phyloP scores from a whole-genome alignment of 2,329 filamentous ascomycete genomes.

The Neonectria magnoliae region DNA sequence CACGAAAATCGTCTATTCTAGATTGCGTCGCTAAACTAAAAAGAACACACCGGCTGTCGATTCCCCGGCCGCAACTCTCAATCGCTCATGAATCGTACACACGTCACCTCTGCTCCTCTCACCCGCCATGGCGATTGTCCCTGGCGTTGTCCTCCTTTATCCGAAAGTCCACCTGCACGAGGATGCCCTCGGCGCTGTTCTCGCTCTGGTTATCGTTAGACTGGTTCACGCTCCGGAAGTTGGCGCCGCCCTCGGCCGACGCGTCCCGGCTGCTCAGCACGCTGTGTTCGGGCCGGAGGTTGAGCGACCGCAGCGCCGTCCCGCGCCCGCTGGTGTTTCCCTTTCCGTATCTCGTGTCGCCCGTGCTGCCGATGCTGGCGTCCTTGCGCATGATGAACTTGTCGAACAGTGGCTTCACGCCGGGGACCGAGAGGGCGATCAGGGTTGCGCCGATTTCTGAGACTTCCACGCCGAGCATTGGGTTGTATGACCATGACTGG shows the following conservation, averaged over 20 bases:
- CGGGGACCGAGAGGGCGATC: constrained; percentile 61
- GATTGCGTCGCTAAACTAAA: neutral
- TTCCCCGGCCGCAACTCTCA: neutral
- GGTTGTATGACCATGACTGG: constrained; percentile 61
- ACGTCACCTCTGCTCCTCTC: neutral
- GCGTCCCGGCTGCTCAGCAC: constrained; percentile 42
- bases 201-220: constrained; percentile 38
- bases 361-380: constrained; percentile 29
- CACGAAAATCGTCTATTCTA: neutral
- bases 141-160: constrained; percentile 41
- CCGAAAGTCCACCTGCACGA: constrained; percentile 51
- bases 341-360: constrained; percentile 38
- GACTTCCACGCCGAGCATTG: constrained; percentile 60
- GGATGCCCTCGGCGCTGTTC: constrained; percentile 45
- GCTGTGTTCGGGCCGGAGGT: constrained; percentile 44
- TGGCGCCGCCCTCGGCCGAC: constrained; percentile 34
- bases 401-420: constrained; percentile 59
- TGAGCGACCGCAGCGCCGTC: constrained; percentile 45
- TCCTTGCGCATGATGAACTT: constrained; percentile 44
- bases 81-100: constrained; percentile 5
- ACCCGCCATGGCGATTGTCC: neutral
- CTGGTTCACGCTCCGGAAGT: constrained; percentile 31
- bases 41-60: neutral
- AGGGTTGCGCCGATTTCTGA: constrained; percentile 61
- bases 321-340: constrained; percentile 34